A percentile compares a stretch with the other conserved stretches of the same genome.
phyloP scores from a whole-genome alignment of 164 flowering plant genomes.

The Vitis rupestris region DNA sequence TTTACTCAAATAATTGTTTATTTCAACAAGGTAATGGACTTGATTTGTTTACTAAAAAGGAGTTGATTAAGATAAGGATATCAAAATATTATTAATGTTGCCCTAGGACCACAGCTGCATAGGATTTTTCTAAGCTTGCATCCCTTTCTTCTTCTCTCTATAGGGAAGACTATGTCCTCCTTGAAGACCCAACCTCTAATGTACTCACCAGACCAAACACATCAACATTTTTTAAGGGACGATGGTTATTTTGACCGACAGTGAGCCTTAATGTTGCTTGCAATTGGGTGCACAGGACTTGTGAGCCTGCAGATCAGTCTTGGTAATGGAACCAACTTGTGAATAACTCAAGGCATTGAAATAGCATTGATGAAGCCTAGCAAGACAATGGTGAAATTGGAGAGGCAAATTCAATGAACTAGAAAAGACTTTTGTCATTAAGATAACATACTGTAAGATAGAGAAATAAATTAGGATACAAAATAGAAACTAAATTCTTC shows the following conservation, averaged over 20 bases:
- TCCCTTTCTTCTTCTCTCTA: conserved; percentile 13
- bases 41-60: conserved; percentile 32
- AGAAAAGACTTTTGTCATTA: too few species aligned
- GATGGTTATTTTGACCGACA: neutral
- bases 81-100: conserved; percentile 13
- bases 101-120: conserved; percentile 7
- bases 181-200: conserved; percentile 17
- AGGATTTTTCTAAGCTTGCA: conserved; percentile 13
- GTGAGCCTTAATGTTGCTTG: conserved; percentile 22
- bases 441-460: too few species aligned
- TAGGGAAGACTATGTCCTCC: conserved; percentile 32
- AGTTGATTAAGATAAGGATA: conserved; percentile 40
- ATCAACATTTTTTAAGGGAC: conserved; percentile 12
- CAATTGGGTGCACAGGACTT: neutral
- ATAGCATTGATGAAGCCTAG: neutral
- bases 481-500: too few species aligned
- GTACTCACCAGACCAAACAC: conserved; percentile 24
- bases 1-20: conserved; percentile 31
- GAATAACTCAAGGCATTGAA: neutral
- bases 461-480: too few species aligned
- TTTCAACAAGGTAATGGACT: conserved; percentile 33
- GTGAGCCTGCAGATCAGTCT: neutral
- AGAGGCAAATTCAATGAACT: too few species aligned
- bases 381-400: neutral
- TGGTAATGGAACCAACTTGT: neutral